Conservation (phyloP, 306 rosid genomes). For the Castanea crenata region DNA sequence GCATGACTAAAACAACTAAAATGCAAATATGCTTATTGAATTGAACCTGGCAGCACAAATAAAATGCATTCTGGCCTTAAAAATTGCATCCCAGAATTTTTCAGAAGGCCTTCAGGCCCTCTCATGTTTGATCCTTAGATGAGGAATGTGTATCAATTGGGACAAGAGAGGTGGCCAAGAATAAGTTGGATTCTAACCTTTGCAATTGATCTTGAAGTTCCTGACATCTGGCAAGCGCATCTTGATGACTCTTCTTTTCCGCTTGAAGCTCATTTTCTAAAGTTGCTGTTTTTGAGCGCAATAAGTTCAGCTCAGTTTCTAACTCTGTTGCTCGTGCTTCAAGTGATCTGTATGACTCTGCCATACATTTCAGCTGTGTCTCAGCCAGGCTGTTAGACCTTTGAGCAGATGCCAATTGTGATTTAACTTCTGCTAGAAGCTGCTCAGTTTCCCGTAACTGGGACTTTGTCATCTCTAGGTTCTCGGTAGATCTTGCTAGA, state of each 20-base stretch:
- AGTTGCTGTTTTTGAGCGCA: conserved; percentile 54
- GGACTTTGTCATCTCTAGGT: conserved; percentile 68
- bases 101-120: not conserved
- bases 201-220: conserved; percentile 75
- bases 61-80: not conserved
- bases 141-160: not conserved
- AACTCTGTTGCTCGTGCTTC: conserved; percentile 74
- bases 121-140: not conserved
- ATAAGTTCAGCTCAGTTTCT: conserved; percentile 63
- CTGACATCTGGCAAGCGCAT: conserved; percentile 57
- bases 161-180: not conserved
- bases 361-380: conserved; percentile 98
- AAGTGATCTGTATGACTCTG: conserved; percentile 90
- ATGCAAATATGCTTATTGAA: not conserved
- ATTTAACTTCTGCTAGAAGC: conserved; percentile 78
- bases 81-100: not conserved
- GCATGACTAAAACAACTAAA: conserved; percentile 15
- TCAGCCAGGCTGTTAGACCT: conserved; percentile 84
- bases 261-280: conserved; percentile 74
- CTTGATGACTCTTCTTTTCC: conserved; percentile 71
- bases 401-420: conserved; percentile 70
- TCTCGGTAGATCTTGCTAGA: conserved; percentile 60
- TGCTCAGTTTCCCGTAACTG: conserved; percentile 82
- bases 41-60: conserved; percentile 10
- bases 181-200: conserved; percentile 49